phyloP scores from a whole-genome alignment of 2,329 filamentous ascomycete genomes.

The Alternaria angustiovoidea region DNA sequence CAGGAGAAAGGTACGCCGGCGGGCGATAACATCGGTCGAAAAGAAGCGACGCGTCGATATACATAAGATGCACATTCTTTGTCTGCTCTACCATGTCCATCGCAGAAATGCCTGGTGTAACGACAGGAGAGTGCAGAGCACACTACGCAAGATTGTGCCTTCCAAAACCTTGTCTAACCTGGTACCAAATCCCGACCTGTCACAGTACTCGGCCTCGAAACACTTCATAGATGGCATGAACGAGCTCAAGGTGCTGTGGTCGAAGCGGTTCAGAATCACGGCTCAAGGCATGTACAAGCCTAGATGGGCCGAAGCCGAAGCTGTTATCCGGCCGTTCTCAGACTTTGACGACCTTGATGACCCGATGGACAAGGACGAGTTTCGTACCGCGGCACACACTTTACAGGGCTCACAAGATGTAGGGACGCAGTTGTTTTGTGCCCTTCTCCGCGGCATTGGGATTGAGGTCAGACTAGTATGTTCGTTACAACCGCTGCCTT shows the following conservation, averaged over 20 bases:
- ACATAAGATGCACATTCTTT: slow-evolving; percentile 88
- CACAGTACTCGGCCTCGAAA: slow-evolving; percentile 78
- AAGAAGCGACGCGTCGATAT: slow-evolving; percentile 72
- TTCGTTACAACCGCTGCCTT: slow-evolving; percentile 84
- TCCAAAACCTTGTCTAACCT: slow-evolving; percentile 72
- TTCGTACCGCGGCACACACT: slow-evolving; percentile 71
- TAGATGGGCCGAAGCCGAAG: slow-evolving; percentile 75
- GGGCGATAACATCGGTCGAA: slow-evolving; percentile 64
- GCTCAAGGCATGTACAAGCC: slow-evolving; percentile 57
- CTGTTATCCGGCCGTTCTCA: slow-evolving; percentile 61
- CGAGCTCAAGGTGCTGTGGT: slow-evolving; percentile 72
- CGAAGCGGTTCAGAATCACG: slow-evolving; percentile 72
- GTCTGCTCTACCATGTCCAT: slow-evolving; percentile 79
- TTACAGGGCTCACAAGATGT: slow-evolving; percentile 86
- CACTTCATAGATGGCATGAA: slow-evolving; percentile 82
- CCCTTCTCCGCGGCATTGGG: slow-evolving; percentile 81
- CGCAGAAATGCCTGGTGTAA: slow-evolving; percentile 91
- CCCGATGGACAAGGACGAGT: slow-evolving; percentile 74
- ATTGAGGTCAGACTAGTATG: slow-evolving; percentile 85
- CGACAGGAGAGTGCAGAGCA: slow-evolving; percentile 70
- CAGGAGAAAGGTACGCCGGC: slow-evolving; percentile 53
- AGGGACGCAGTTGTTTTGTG: slow-evolving; percentile 90
- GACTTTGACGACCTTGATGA: slow-evolving; percentile 70
- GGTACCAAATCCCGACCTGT: slow-evolving; percentile 70
- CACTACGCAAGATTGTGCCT: slow-evolving; percentile 63